Base-by-base conservation (phyloP, 257 asterid genomes). In the Rauvolfia tetraphylla region DNA sequence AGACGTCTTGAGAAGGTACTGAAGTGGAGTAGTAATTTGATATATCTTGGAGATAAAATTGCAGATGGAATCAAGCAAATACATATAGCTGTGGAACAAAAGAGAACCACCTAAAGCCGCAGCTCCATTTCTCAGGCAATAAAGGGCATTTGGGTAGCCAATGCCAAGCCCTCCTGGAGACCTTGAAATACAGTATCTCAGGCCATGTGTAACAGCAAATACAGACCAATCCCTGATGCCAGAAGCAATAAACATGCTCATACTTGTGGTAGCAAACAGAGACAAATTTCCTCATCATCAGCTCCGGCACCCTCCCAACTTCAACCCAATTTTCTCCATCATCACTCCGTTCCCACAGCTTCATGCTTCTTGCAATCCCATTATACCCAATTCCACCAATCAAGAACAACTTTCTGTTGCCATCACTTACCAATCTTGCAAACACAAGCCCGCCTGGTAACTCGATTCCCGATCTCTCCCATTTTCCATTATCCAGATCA, bases 171-270 rank as follows among this genome's bases (percentile, higher is more conserved):
- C 79, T 83, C 75, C 95, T 84, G 17, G 76, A 46, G 46, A 87
- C 83, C 85, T 82, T 90, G 68, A 77, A 92, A 68, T 90, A 92
- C 83, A 90, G 58, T 3, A 92, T 84, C 87, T 92, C 95, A 25
- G 96, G 97, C 97, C 97, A 92, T 8, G 88, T 90, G 41, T 89
- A 92, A 71, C 97, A 92, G 68, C 96, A 87, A 23, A 92, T 76
- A 56, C 97, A 90, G 15, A 92, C 80, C 88, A 86, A 75, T 1
- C 95, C 97, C 74, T 90, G 81, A 71, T 92, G 96, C 95, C 95
- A 92, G 79, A 92, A 92, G 7, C 96, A 90, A 67, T 89, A 88
- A 17, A 92, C 90, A 65, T 92, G 96, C 71, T 90, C 93, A 66
- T 92, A 92, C 78, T 92, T 90, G 11, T 92, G 95, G 67, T 92